Evolutionary conservation across 2,329 filamentous ascomycete species (phyloP), one percentile per base, ranked within the genome.

Genomic region (Microsporum canis): DNA sequence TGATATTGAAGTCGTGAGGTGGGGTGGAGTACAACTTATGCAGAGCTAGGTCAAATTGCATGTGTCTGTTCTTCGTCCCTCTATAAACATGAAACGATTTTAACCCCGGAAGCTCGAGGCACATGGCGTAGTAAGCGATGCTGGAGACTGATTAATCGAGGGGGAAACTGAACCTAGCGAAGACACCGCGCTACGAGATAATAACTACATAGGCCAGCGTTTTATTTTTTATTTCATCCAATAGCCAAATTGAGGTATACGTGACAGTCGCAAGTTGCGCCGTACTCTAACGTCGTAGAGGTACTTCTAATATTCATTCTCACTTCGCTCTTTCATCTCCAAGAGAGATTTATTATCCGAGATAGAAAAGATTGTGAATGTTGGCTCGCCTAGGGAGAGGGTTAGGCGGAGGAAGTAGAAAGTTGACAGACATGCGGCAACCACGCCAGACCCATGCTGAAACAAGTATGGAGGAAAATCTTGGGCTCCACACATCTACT

Each of bases 11-110:
- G 7, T 2, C 23, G 27, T 53, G 49, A 27, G 33, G 27, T 14
- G 5, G 1, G 27, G 49, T 17, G 49, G 49, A 34, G 49, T n/a
- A 53, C 1, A 34, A 2, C 8, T 53, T n/a, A 31, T 53, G 49
- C 49, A 53, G 5, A 29, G 12, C 49, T 53, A 53, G 39, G 39
- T 41, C 2, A 4, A n/a, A n/a, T 43, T 3, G 7, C 29, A 17
- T 47, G 23, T 12, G 43, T 5, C 49, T 33, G 29, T 7, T 31
- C 29, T 33, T 31, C 31, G 12, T 3, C 49, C 17, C 49, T n/a
- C 39, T 53, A 53, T 34, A 53, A 53, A 53, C 49, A 53, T 53
- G 29, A 53, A 53, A 53, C 49, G 31, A n/a, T 31, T 27, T 53
- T 27, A 5, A 34, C 33, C 49, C 49, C 17, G 14, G 49, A 7